Percentiles rank a stretch among this genome's conserved stretches.
phyloP scores from a whole-genome alignment of 768 basidiomycete species.

The Coprinopsis sp. region DNA sequence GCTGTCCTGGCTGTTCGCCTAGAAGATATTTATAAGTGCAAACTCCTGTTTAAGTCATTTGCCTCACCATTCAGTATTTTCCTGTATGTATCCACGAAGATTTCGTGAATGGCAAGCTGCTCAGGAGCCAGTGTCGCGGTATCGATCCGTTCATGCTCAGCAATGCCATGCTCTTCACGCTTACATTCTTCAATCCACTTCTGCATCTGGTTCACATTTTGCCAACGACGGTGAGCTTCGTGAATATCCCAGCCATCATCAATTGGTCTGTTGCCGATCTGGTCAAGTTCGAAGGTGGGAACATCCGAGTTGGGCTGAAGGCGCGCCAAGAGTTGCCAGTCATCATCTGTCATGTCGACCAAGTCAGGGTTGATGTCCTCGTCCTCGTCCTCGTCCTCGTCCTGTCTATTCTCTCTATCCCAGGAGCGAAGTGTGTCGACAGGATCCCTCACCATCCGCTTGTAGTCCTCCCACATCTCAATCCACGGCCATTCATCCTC shows the following conservation, averaged over 20 bases:
- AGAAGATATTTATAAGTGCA: background rate
- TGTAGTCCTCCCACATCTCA: background rate
- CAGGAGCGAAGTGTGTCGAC: background rate
- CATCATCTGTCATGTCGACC: background rate
- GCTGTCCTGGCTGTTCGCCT: background rate
- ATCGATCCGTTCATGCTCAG: background rate
- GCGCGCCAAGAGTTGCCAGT: background rate
- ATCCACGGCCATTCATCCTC: background rate
- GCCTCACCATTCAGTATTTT: background rate
- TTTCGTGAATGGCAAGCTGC: background rate
- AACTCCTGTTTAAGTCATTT: background rate
- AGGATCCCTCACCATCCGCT: background rate
- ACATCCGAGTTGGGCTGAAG: background rate
- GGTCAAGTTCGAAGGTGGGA: background rate
- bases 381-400: background rate
- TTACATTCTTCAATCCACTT: background rate
- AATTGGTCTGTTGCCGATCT: background rate
- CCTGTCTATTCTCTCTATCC: background rate
- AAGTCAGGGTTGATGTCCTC: background rate
- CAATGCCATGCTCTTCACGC: background rate
- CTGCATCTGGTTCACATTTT: background rate
- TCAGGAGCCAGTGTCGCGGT: background rate
- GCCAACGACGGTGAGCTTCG: background rate
- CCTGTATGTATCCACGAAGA: background rate
- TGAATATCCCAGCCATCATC: constrained; percentile 2